Evolutionary conservation across 1,284 basidiomycete species (phyloP).

Genomic region (Boletus holoroseus): DNA sequence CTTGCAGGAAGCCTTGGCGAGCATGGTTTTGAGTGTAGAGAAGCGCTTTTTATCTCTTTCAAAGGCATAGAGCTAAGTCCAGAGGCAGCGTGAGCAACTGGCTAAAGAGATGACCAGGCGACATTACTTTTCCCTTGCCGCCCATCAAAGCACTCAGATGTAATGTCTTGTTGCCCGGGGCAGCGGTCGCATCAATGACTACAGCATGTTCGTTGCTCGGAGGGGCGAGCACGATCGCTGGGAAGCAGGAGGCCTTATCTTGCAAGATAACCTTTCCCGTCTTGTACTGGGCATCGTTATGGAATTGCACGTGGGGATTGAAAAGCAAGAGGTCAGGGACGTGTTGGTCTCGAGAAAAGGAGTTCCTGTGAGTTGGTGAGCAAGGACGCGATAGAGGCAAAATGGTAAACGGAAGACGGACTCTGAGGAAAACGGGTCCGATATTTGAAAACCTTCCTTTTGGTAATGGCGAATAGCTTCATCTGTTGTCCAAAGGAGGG

Average conservation of each 20-base stretch:
- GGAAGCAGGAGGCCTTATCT: conserved; percentile 97
- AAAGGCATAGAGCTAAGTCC: conserved; percentile 71
- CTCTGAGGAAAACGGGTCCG: conserved; percentile 49
- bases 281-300: conserved; percentile 58
- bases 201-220: conserved; percentile 44
- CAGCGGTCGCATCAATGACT: conserved; percentile 93
- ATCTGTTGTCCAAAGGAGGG: conserved; percentile 58
- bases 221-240: conserved; percentile 75
- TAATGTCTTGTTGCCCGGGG: conserved; percentile 97
- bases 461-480: conserved; percentile 54
- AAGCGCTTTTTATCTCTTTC: conserved; percentile 79
- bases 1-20: conserved; percentile 68
- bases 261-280: conserved; percentile 87
- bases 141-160: conserved; percentile 86
- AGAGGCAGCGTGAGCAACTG: conserved; percentile 8
- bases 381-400: not conserved
- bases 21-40: conserved; percentile 77
- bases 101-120: not conserved
- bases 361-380: conserved; percentile 38
- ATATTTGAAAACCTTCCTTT: conserved; percentile 48
- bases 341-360: conserved; percentile 71
- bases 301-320: conserved; percentile 57
- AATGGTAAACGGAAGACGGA: conserved; percentile 31
- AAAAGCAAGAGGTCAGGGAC: conserved; percentile 80
- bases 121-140: conserved; percentile 67